Conservation (phyloP, 306 rosid genomes). For the Prunus salicina region DNA sequence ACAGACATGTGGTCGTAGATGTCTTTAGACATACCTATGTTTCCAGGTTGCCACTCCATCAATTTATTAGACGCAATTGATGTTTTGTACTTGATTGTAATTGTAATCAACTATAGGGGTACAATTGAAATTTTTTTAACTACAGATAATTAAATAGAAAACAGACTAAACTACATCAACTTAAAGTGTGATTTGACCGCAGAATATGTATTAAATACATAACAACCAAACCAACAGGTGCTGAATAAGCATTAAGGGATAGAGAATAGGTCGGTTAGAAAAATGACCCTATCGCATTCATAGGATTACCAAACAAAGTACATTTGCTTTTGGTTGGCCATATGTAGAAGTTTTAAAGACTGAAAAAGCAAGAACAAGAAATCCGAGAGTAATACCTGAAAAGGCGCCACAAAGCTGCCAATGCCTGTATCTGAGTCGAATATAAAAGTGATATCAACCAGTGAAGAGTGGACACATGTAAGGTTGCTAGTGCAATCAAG, state of each 20-base stretch:
- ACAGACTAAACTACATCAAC: neutral
- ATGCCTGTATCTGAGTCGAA: conserved; percentile 82
- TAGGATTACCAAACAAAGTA: neutral
- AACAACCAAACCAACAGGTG: neutral
- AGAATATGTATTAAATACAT: neutral
- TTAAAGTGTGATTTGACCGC: neutral
- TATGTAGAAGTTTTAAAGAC: neutral
- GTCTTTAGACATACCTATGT: neutral
- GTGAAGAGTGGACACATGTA: conserved; percentile 75
- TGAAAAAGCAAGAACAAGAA: conserved; percentile 15
- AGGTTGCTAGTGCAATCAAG: conserved; percentile 59
- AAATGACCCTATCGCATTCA: neutral
- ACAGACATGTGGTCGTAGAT: neutral
- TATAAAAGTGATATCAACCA: conserved; percentile 81
- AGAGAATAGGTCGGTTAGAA: neutral
- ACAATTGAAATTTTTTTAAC: neutral
- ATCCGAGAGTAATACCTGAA: conserved; percentile 59
- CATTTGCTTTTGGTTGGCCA: neutral
- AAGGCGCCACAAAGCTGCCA: conserved; percentile 94
- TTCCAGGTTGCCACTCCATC: neutral
- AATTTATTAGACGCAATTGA: neutral
- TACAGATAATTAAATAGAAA: neutral
- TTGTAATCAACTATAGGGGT: neutral
- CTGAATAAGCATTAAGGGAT: neutral
- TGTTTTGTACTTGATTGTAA: neutral